Conservation (phyloP, 805 yeast species). For the Aciculoconidium aculeatum region DNA sequence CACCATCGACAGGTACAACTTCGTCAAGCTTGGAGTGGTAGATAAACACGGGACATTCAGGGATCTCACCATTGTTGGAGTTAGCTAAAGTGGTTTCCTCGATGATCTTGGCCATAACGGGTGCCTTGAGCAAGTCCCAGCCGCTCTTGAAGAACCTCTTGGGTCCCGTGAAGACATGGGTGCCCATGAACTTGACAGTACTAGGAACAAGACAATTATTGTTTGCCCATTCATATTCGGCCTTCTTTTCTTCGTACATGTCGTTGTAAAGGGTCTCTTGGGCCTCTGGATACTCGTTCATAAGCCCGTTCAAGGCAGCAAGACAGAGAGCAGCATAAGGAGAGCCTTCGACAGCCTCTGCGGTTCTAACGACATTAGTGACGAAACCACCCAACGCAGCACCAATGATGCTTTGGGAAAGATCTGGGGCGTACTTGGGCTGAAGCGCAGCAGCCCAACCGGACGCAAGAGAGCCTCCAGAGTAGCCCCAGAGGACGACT, state of each 20-base stretch:
- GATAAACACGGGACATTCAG: slow-evolving; percentile 9
- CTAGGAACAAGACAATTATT: slow-evolving; percentile 4
- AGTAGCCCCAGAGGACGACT: slow-evolving; percentile 28
- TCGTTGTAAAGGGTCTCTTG: slow-evolving; percentile 1
- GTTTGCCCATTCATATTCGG: slow-evolving; percentile 1
- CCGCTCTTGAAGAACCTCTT: slow-evolving; percentile 11
- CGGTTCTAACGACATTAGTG: slow-evolving; percentile 26
- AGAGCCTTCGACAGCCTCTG: slow-evolving; percentile 19
- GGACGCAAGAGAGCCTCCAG: slow-evolving; percentile 35
- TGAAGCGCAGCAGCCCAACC: slow-evolving; percentile 35
- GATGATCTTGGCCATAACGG: slow-evolving; percentile 10
- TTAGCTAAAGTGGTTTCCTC: slow-evolving; percentile 18
- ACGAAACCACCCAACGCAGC: slow-evolving; percentile 33
- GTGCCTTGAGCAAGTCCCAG: slow-evolving; percentile 11
- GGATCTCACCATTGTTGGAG: slow-evolving; percentile 8
- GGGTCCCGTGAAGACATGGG: slow-evolving; percentile 11
- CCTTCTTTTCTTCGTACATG: background rate
- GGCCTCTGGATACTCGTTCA: slow-evolving; percentile 27
- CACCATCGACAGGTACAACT: slow-evolving; percentile 8
- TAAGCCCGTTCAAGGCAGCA: slow-evolving; percentile 24
- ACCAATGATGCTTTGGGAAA: slow-evolving; percentile 19
- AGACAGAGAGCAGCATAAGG: slow-evolving; percentile 26
- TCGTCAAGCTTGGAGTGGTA: slow-evolving; percentile 10
- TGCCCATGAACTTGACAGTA: slow-evolving; percentile 1
- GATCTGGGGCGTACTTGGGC: slow-evolving; percentile 32